phyloP scores from a whole-genome alignment of 2,329 filamentous ascomycete species.

The Cadophora malorum region DNA sequence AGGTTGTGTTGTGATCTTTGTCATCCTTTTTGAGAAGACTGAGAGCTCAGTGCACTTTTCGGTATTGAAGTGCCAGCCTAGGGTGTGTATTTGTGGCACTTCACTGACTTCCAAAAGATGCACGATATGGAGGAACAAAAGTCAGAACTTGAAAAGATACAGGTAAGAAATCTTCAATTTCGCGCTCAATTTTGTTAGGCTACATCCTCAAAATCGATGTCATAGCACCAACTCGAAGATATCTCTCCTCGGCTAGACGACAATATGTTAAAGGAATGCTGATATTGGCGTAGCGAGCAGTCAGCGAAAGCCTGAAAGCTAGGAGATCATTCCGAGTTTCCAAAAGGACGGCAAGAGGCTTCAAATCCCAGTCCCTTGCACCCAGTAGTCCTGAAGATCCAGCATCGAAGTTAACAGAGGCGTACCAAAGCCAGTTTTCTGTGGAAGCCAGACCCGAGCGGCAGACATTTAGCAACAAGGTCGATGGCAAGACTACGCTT shows the following conservation, averaged over 20 bases:
- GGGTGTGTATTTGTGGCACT: not conserved
- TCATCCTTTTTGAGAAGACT: not conserved
- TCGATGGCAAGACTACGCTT: not conserved
- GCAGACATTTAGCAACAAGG: not conserved
- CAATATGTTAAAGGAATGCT: not conserved
- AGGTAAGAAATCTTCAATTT: not conserved
- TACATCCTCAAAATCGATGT: not conserved
- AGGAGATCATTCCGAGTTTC: constrained; percentile 9
- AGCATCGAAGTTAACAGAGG: not conserved
- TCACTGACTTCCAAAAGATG: not conserved
- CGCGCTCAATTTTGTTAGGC: not conserved
- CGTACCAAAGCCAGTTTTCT: not conserved
- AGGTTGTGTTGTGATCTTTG: not conserved
- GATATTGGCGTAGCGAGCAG: constrained; percentile 1
- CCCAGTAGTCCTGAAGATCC: not conserved
- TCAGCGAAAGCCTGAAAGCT: constrained; percentile 8
- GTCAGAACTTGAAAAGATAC: not conserved
- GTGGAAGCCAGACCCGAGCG: not conserved
- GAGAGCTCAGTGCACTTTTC: not conserved
- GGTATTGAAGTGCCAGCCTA: too few species aligned
- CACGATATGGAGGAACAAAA: constrained; percentile 6
- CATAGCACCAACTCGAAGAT: not conserved
- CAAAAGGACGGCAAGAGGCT: constrained; percentile 5
- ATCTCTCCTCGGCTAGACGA: not conserved
- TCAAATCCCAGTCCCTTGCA: not conserved